Evolutionary conservation across 1,139 yeast species (phyloP).

Genomic region (Pichia kudriavzevii): DNA sequence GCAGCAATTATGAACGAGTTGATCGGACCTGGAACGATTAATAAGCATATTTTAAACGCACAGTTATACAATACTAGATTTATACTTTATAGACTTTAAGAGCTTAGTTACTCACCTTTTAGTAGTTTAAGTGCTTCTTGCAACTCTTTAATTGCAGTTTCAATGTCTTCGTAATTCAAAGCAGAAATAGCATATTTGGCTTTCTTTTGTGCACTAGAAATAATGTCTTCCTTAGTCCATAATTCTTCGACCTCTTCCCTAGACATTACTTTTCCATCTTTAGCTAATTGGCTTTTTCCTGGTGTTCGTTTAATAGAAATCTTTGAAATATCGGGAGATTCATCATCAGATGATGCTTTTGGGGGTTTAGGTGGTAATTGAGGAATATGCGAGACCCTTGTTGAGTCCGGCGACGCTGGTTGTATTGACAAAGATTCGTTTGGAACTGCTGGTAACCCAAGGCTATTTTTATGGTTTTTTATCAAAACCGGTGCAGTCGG

Average conservation of each 20-base stretch:
- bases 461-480: slow-evolving; percentile 25
- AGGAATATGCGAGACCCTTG: background rate
- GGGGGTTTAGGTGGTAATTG: background rate
- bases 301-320: slow-evolving; percentile 10
- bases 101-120: slow-evolving; percentile 19
- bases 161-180: slow-evolving; percentile 79
- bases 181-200: slow-evolving; percentile 94
- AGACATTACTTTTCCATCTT: slow-evolving; percentile 23
- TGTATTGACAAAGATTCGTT: background rate
- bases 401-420: slow-evolving; percentile 1
- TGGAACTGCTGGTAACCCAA: slow-evolving; percentile 25
- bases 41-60: background rate
- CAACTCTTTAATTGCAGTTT: slow-evolving; percentile 76
- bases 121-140: slow-evolving; percentile 50
- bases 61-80: background rate
- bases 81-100: too few species aligned
- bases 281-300: too few species aligned
- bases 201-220: slow-evolving; percentile 68
- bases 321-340: slow-evolving; percentile 2
- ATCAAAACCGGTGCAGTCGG: slow-evolving; percentile 27
- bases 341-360: background rate
- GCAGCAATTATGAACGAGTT: too few species aligned
- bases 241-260: slow-evolving; percentile 43
- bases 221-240: slow-evolving; percentile 52
- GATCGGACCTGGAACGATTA: too few species aligned